A percentile compares a stretch with the other conserved stretches of the same genome.
Evolutionary conservation across 768 basidiomycete species (phyloP).

Genomic region (Rubroboletus satanas): DNA sequence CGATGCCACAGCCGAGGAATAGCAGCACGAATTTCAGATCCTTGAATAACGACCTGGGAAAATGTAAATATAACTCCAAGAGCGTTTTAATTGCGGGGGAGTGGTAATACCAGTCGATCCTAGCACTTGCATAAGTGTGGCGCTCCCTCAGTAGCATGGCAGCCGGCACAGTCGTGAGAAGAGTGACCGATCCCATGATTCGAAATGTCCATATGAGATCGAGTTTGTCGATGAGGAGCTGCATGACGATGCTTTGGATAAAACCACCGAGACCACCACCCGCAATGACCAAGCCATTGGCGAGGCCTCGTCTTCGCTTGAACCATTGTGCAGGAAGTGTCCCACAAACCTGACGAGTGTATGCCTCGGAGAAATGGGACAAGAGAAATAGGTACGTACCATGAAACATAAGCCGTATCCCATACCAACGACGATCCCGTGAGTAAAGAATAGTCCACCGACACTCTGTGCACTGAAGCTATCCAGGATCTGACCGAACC

Average conservation of each 20-base stretch:
- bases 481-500: conserved; percentile 28
- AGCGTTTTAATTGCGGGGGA: not conserved
- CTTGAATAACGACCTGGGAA: conserved; percentile 12
- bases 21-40: conserved; percentile 18
- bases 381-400: conserved; percentile 10
- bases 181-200: conserved; percentile 28
- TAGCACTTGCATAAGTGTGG: conserved; percentile 11
- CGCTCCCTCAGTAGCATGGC: conserved; percentile 28
- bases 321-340: conserved; percentile 37
- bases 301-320: conserved; percentile 29
- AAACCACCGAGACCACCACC: conserved; percentile 33
- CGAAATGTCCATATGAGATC: conserved; percentile 33
- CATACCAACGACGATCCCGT: conserved; percentile 28
- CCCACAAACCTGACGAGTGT: conserved; percentile 23
- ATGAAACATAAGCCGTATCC: conserved; percentile 27
- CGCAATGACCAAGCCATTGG: conserved; percentile 35
- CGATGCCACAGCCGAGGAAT: conserved; percentile 32
- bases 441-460: conserved; percentile 27
- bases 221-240: conserved; percentile 25
- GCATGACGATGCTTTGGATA: conserved; percentile 27
- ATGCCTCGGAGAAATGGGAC: not conserved
- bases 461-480: conserved; percentile 20
- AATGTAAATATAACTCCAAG: not conserved
- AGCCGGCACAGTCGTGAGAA: conserved; percentile 25
- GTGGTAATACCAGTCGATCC: conserved; percentile 21